phyloP scores from a whole-genome alignment of 2,329 filamentous ascomycete genomes.

The Stemphylium beticola region DNA sequence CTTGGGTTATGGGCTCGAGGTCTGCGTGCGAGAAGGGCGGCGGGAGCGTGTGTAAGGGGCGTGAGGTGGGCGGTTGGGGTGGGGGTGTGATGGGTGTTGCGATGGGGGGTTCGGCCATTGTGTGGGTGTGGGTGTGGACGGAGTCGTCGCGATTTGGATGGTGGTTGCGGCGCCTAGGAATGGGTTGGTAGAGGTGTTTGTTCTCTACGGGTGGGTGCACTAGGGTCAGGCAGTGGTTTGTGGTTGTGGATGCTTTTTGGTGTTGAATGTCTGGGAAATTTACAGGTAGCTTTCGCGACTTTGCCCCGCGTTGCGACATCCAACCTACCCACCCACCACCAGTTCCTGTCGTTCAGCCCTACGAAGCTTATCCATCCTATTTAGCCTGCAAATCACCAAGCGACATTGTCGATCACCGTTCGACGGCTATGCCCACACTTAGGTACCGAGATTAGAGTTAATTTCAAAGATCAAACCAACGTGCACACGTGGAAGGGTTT shows the following conservation, averaged over 20 bases:
- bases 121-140: background rate
- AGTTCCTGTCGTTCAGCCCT: no score
- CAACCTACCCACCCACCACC: no score
- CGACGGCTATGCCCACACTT: background rate
- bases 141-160: background rate
- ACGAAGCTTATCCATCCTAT: constrained; percentile 21
- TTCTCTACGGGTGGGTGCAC: background rate
- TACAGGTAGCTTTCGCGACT: no score
- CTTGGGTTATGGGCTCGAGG: constrained; percentile 81
- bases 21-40: constrained; percentile 57
- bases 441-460: constrained; percentile 2
- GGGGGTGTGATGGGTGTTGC: constrained; percentile 27
- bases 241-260: background rate
- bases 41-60: constrained; percentile 37
- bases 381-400: constrained; percentile 21
- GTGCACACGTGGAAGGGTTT: constrained; percentile 7
- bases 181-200: background rate
- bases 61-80: constrained; percentile 24
- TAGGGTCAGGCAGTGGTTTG: background rate
- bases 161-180: background rate
- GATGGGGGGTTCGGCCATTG: constrained; percentile 31
- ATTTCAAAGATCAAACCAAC: background rate
- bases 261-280: background rate
- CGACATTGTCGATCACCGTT: constrained; percentile 18
- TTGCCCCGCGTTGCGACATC: constrained; percentile 15